Evolutionary conservation across 129 eudicot species (phyloP), one percentile per base, ranked within the genome.

Genomic region (Helianthus tuberosus): DNA sequence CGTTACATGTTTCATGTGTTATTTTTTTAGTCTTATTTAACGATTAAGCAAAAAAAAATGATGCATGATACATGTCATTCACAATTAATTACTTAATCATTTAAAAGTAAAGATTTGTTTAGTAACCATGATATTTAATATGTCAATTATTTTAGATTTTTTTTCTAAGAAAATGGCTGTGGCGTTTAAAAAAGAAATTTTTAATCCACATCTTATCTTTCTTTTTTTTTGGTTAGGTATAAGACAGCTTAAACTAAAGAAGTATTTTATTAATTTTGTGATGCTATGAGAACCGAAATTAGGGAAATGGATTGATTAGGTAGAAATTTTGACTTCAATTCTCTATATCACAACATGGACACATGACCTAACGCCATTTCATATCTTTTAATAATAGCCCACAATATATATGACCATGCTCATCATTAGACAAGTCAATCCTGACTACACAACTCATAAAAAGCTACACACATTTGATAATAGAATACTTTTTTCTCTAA

Each of bases 361-460:
- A 50, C 55, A 14, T n/a, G 20, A 13, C 55, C 55, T 50, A 50
- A 13, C 13, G 54, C 1, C 5, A 12, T 12, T 50, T 50, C 54
- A 54, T 52, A 52, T 52, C 17, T 17, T 20, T 20, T 20, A 20
- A 20, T 20, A 16, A 17, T 54, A 54, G 62, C 62, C 62, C 62
- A 55, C 35, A 55, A 20, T 55, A 17, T 55, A 17, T 55, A 17
- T 55, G 62, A 55, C 62, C 32, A 55, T 55, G 61, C 61, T 8
- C 29, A 8, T 55, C 14, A 8, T 54, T 55, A 55, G 6, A 20
- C 23, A 20, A 20, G 23, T 20, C 23, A 20, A 20, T 20, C 23
- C 23, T 20, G 23, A 55, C 29, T 16, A 8, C 10, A 8, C 59
- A 52, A 52, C 15, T 17, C 6, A 20, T 20, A 20, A 20, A 20